Conservation (phyloP, 2,329 filamentous ascomycete species). For the Graphiopsis chlorocephala region DNA sequence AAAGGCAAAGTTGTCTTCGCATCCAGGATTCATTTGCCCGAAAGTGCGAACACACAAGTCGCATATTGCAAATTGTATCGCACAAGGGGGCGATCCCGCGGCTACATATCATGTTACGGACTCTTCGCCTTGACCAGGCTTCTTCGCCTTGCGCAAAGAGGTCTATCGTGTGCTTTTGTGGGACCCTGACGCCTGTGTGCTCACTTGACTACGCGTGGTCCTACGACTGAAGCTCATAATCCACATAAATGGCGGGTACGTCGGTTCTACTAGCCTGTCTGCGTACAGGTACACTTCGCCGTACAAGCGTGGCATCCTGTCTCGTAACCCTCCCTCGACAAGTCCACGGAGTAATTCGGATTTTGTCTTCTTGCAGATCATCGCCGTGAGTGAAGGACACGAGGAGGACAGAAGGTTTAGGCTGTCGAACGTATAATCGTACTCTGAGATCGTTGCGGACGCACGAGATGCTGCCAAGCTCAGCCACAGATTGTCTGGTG, state of each 20-base stretch:
- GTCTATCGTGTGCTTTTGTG: constrained; percentile 30
- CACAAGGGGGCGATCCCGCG: constrained; percentile 25
- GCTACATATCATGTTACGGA: constrained; percentile 20
- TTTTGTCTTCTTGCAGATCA: constrained; percentile 6
- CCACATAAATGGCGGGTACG: not conserved
- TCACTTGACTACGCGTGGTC: constrained; percentile 3
- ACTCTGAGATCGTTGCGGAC: not conserved
- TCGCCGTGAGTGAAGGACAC: not conserved
- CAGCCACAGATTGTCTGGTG: constrained; percentile 2
- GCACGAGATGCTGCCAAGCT: not conserved
- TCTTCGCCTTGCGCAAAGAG: constrained; percentile 9
- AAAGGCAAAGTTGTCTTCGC: constrained; percentile 28
- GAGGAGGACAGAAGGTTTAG: constrained; percentile 1
- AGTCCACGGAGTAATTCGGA: not conserved
- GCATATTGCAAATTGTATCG: constrained; percentile 32
- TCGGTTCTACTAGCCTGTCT: not conserved
- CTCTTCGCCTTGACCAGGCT: constrained; percentile 8
- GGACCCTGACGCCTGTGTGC: not conserved
- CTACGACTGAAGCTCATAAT: not conserved
- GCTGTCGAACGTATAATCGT: not conserved
- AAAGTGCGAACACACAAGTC: constrained; percentile 35
- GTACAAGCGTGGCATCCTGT: constrained; percentile 2
- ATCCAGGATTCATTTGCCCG: constrained; percentile 21
- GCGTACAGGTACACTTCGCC: constrained; percentile 1
- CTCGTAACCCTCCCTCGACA: not conserved